Percentiles rank a stretch among this genome's conserved stretches.
Conservation (phyloP, 75 land plant genomes). For the Selaginella moellendorffii region DNA sequence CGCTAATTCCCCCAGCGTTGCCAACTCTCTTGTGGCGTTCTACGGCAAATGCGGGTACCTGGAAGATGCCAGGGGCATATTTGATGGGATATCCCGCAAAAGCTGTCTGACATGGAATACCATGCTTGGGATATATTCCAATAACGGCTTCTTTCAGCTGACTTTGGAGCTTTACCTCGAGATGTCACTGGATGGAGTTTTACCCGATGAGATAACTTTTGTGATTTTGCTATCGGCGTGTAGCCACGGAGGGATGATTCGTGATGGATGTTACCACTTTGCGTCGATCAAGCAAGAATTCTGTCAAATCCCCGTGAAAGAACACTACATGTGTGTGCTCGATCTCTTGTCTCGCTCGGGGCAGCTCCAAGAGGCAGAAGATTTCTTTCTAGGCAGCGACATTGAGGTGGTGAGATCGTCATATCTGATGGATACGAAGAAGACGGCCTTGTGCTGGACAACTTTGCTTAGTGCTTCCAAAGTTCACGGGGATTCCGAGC, state of each 20-base stretch:
- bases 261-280: slow-evolving; percentile 5
- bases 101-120: neutral
- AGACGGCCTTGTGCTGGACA: neutral
- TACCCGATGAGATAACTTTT: neutral
- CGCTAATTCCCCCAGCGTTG: neutral
- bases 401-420: neutral
- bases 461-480: slow-evolving; percentile 2
- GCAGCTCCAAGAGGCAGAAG: neutral
- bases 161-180: neutral
- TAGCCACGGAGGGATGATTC: neutral
- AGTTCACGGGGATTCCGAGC: neutral
- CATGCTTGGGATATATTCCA: neutral
- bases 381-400: too few relatives aligned
- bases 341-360: neutral
- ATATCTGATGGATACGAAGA: neutral
- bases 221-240: neutral
- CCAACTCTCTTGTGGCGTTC: neutral
- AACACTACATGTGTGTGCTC: neutral
- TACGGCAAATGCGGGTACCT: slow-evolving; percentile 1
- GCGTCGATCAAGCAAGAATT: neutral
- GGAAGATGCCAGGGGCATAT: neutral
- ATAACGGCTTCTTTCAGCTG: neutral
- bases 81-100: neutral
- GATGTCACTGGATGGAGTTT: neutral
- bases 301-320: neutral